A percentile compares a stretch with the other conserved stretches of the same genome.
Conservation (phyloP, 2,329 filamentous ascomycete species). For the Venturia aucupariae region DNA sequence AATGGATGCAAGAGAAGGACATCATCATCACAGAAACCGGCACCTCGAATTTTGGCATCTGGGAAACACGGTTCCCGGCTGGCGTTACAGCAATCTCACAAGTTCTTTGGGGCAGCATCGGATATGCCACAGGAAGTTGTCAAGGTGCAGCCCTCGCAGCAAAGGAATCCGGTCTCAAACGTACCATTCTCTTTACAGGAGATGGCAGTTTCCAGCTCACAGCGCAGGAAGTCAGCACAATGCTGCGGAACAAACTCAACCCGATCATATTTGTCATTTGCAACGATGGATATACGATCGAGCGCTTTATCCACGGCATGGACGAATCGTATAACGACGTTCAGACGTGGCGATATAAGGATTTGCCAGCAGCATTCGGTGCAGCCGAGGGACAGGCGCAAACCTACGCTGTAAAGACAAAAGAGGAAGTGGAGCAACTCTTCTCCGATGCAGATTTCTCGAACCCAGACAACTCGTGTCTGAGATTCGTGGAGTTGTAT, state of each 20-base stretch:
- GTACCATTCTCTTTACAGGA: slow-evolving; percentile 79
- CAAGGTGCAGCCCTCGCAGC: slow-evolving; percentile 66
- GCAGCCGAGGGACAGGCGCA: slow-evolving; percentile 47
- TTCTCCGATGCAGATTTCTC: slow-evolving; percentile 55
- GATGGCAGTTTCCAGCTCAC: slow-evolving; percentile 83
- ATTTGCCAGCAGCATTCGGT: slow-evolving; percentile 59
- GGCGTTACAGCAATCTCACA: slow-evolving; percentile 75
- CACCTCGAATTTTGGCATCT: slow-evolving; percentile 80
- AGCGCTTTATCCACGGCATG: slow-evolving; percentile 80
- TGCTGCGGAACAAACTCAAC: slow-evolving; percentile 64
- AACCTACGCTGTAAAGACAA: slow-evolving; percentile 60
- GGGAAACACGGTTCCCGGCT: slow-evolving; percentile 70
- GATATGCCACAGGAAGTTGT: slow-evolving; percentile 53
- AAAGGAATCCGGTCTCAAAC: slow-evolving; percentile 50
- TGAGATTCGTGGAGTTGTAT: slow-evolving; percentile 72
- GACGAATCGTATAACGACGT: slow-evolving; percentile 75
- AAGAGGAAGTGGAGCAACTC: slow-evolving; percentile 56
- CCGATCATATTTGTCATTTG: slow-evolving; percentile 79
- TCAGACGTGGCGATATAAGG: slow-evolving; percentile 62
- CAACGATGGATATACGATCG: slow-evolving; percentile 84
- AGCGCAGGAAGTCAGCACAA: slow-evolving; percentile 73
- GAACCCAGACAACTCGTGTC: slow-evolving; percentile 26
- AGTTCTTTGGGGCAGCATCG: slow-evolving; percentile 62
- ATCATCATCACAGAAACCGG: slow-evolving; percentile 81
- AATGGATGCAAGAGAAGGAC: slow-evolving; percentile 63